Evolutionary conservation across 2,329 filamentous ascomycete species (phyloP), one percentile per base, ranked within the genome.

Genomic region (Hortaea werneckii): DNA sequence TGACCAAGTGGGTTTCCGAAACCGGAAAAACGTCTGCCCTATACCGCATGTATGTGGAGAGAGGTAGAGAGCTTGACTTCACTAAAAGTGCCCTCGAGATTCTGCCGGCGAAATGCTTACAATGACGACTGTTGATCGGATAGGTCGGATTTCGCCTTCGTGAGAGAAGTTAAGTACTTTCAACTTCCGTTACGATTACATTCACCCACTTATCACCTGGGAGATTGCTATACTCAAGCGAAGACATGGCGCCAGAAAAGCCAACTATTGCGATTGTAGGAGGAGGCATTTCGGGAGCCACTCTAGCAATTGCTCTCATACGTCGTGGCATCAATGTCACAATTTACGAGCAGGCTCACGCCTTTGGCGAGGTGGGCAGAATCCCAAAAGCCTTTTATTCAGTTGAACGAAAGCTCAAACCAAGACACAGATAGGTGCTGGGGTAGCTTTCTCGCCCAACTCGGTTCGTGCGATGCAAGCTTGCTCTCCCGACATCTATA

Each of bases 231-330:
- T 20, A 35, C 32, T 35, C 9, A 4, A 9, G 4, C 2, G 9
- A 35, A 9, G 32, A 35, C 38, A 45, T 45, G 37, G 12, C 37
- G 10, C 27, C 29, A 10, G 37, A 37, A n/a, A 41, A 40, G 20
- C 43, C 43, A 4, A 43, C 9, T 29, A 41, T 50, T 9, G 49
- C 49, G 10, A 45, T 80, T 37, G 64, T 79, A 12, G 77, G 77
- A 45, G 76, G 75, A 35, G 78, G 78, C 35, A 78, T 81, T 48
- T 72, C 71, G 27, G 78, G 78, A 27, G 65, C 80, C 12, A 65
- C 65, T 6, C 69, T 80, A 6, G 75, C 74, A 26, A 69, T 76
- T 40, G 74, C 69, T 5, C 70, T 81, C 28, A 61, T 71, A 30
- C 43, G 46, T n/a, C 59, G 56, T 12, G 55, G 45, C 60, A 48